phyloP scores from a whole-genome alignment of 495 filamentous ascomycete species.

The Staphylotrichum longicolle region DNA sequence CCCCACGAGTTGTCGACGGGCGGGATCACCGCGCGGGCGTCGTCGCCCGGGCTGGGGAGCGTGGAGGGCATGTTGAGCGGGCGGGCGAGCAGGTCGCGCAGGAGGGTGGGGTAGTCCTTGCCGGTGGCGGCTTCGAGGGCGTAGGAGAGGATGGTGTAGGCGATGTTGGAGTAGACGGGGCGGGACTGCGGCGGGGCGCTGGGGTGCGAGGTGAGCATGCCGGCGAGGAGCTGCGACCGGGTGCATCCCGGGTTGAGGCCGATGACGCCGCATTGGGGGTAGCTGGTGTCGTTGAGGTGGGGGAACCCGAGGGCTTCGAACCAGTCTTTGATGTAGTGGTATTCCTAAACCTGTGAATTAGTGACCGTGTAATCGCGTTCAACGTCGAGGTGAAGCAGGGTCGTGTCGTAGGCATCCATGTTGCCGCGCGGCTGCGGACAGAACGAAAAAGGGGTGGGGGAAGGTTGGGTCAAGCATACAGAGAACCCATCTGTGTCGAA shows the following conservation, averaged over 20 bases:
- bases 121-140: slow-evolving; percentile 6
- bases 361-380: background rate
- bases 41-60: slow-evolving; percentile 25
- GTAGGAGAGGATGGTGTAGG: slow-evolving; percentile 3
- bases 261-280: slow-evolving; percentile 8
- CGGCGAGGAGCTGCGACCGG: background rate
- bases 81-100: slow-evolving; percentile 38
- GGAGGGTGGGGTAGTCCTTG: slow-evolving; percentile 21
- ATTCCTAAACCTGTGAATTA: background rate
- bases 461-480: background rate
- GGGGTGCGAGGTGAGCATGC: slow-evolving; percentile 1
- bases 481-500: background rate
- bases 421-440: too few relatives aligned
- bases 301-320: slow-evolving; percentile 10
- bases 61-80: slow-evolving; percentile 42
- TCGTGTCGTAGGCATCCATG: too few relatives aligned
- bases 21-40: slow-evolving; percentile 30
- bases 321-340: slow-evolving; percentile 6
- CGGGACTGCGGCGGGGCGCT: background rate
- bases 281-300: slow-evolving; percentile 1
- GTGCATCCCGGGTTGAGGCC: slow-evolving; percentile 4
- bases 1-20: slow-evolving; percentile 23
- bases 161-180: slow-evolving; percentile 14
- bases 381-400: too few relatives aligned
- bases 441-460: background rate